Evolutionary conservation across 768 basidiomycete genomes (phyloP).

Genomic region (Boletus reticuloceps): DNA sequence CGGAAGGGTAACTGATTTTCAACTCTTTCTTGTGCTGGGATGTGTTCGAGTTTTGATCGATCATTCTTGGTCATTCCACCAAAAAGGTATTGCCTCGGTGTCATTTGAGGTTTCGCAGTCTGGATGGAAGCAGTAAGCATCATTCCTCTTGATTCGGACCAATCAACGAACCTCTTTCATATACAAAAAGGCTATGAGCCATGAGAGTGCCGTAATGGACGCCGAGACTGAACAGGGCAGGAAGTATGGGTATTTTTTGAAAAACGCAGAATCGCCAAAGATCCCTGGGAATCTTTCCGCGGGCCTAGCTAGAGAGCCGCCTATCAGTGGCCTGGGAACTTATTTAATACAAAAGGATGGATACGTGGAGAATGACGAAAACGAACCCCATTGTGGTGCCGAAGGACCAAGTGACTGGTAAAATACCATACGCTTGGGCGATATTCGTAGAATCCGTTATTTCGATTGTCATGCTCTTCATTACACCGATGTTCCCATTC

Average conservation of each 20-base stretch:
- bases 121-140: conserved; percentile 2
- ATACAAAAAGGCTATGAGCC: conserved; percentile 47
- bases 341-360: background rate
- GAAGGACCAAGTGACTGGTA: conserved; percentile 50
- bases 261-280: conserved; percentile 57
- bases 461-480: conserved; percentile 46
- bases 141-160: background rate
- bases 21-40: background rate
- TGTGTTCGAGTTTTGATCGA: background rate
- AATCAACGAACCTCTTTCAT: conserved; percentile 48
- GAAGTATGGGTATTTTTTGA: conserved; percentile 70
- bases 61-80: conserved; percentile 1
- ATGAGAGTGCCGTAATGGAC: conserved; percentile 48
- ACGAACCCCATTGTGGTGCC: conserved; percentile 44
- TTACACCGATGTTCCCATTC: conserved; percentile 55
- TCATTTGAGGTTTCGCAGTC: conserved; percentile 15
- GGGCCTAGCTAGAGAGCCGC: conserved; percentile 62
- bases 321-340: conserved; percentile 58
- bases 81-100: conserved; percentile 17
- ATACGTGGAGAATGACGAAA: background rate
- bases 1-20: conserved; percentile 42
- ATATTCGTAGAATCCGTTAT: conserved; percentile 36
- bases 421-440: conserved; percentile 49
- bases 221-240: conserved; percentile 66
- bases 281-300: conserved; percentile 60